Percentiles rank a stretch among this genome's conserved stretches.
Evolutionary conservation across 768 basidiomycete species (phyloP).

Genomic region (Mycena galopus): DNA sequence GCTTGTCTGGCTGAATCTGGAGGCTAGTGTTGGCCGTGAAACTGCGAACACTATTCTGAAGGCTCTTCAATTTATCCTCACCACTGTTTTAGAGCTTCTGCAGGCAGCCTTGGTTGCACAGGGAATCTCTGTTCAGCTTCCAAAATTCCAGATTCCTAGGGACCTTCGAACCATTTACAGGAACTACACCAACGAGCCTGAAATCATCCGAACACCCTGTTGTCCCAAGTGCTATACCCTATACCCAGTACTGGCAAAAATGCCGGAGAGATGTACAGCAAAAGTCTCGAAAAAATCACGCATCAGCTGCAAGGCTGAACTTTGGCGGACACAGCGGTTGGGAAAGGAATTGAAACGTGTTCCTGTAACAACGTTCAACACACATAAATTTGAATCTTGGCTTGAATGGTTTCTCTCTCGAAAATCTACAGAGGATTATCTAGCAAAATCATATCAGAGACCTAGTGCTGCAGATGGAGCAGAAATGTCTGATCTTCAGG

Average conservation of each 20-base stretch:
- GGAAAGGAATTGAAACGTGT: conserved; percentile 21
- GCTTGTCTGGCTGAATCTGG: conserved; percentile 12
- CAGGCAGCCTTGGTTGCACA: conserved; percentile 20
- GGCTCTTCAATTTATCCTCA: conserved; percentile 29
- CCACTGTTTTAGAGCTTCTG: conserved; percentile 15
- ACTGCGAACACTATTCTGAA: conserved; percentile 29
- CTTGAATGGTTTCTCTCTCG: conserved; percentile 27
- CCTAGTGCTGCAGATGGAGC: conserved; percentile 18
- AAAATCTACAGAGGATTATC: conserved; percentile 23
- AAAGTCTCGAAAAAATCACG: background rate
- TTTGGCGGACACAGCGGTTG: conserved; percentile 23
- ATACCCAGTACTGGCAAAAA: conserved; percentile 15
- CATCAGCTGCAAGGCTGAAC: background rate
- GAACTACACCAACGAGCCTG: conserved; percentile 15
- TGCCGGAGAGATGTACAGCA: background rate
- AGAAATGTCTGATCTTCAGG: conserved; percentile 27
- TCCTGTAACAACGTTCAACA: conserved; percentile 24
- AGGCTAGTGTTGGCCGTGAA: conserved; percentile 28
- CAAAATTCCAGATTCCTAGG: conserved; percentile 23
- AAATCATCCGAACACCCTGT: conserved; percentile 25
- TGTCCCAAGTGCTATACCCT: conserved; percentile 33
- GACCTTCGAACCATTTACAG: conserved; percentile 26
- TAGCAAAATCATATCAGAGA: conserved; percentile 16
- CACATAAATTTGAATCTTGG: conserved; percentile 30
- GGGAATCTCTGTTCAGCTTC: conserved; percentile 24